Conservation (phyloP, 2,329 filamentous ascomycete genomes). For the Pseudocercospora cruenta region DNA sequence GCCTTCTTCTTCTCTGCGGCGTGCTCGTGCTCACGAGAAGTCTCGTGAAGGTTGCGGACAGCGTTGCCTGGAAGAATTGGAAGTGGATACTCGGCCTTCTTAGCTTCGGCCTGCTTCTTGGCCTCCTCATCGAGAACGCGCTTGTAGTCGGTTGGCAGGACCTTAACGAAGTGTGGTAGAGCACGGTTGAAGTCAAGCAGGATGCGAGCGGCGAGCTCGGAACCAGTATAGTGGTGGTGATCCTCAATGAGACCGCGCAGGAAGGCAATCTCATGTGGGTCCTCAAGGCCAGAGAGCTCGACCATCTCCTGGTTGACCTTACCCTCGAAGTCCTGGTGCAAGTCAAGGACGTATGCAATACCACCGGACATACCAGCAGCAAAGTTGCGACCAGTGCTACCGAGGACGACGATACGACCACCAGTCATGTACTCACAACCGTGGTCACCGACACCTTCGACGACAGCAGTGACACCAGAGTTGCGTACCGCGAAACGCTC, state of each 20-base stretch:
- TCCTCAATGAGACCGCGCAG: slow-evolving; percentile 91
- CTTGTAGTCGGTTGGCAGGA: slow-evolving; percentile 95
- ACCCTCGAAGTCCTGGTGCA: slow-evolving; percentile 82
- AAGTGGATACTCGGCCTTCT: slow-evolving; percentile 80
- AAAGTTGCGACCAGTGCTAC: slow-evolving; percentile 92
- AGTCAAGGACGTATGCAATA: slow-evolving; percentile 92
- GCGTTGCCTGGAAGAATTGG: slow-evolving; percentile 72
- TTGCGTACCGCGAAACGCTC: slow-evolving; percentile 97
- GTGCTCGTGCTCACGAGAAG: slow-evolving; percentile 58
- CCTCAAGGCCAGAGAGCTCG: slow-evolving; percentile 80
- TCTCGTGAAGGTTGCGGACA: slow-evolving; percentile 57
- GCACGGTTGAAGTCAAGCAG: slow-evolving; percentile 94
- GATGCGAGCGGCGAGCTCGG: slow-evolving; percentile 88
- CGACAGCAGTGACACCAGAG: slow-evolving; percentile 92
- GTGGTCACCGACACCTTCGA: slow-evolving; percentile 95
- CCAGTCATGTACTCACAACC: slow-evolving; percentile 99
- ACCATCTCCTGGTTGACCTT: slow-evolving; percentile 99
- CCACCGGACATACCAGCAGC: slow-evolving; percentile 98
- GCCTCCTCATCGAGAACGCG: slow-evolving; percentile 85
- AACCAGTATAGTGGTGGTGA: slow-evolving; percentile 96
- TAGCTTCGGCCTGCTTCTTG: slow-evolving; percentile 80
- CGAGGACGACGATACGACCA: slow-evolving; percentile 84
- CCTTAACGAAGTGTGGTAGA: slow-evolving; percentile 87
- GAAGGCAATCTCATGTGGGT: slow-evolving; percentile 86
- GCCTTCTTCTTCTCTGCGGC: slow-evolving; percentile 70